These are phyloP conservation scores for Lepidium sativum DNA, from an alignment of 345 rosid species.

Conservation along the genomic window DNA sequence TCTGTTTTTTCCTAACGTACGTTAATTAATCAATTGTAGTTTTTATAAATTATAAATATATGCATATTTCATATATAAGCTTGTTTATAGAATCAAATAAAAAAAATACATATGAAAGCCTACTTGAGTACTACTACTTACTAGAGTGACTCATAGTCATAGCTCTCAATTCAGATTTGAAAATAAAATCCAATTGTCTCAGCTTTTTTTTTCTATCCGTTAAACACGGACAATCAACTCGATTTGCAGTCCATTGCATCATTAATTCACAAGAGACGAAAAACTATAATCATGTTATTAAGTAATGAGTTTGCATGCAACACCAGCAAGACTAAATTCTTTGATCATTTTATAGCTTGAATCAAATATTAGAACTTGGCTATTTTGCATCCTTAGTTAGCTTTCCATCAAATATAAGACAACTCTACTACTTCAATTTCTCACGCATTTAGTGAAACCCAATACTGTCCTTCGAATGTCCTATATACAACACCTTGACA, in stretches of 20 bases:
- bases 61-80: no score
- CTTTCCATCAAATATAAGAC: constrained; percentile 1
- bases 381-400: background rate
- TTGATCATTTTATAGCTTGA: background rate
- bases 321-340: background rate
- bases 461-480: constrained; percentile 7
- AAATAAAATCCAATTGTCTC: background rate
- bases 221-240: background rate
- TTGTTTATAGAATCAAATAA: no score
- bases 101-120: background rate
- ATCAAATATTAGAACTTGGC: background rate
- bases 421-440: background rate
- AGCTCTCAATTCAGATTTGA: constrained; percentile 1
- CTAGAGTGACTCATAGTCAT: background rate
- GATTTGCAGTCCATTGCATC: background rate
- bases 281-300: background rate
- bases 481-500: background rate
- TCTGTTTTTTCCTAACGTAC: no score
- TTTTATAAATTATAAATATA: no score
- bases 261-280: background rate
- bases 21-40: no score
- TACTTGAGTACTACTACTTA: background rate
- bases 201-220: background rate
- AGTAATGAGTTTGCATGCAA: background rate
- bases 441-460: background rate